Evolutionary conservation across 148 eudicot genomes (phyloP).

Genomic region (Silene conica): DNA sequence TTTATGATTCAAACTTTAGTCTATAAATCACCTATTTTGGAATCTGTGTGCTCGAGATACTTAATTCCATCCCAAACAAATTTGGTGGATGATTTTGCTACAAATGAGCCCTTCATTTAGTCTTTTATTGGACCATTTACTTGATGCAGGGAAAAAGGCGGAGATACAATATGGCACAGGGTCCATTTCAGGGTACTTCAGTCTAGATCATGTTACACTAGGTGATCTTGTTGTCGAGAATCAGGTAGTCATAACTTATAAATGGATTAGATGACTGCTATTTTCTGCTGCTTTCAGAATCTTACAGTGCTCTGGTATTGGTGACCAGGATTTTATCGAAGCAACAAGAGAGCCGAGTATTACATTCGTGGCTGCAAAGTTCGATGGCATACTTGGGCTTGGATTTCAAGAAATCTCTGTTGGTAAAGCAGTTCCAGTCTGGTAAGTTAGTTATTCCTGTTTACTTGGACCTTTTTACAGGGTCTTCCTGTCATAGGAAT

Average conservation of each 20-base stretch:
- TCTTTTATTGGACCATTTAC: not conserved
- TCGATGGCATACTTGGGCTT: slow-evolving; percentile 96
- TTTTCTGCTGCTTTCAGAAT: not conserved
- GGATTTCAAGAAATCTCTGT: slow-evolving; percentile 93
- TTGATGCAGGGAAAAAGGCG: slow-evolving; percentile 68
- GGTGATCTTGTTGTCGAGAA: slow-evolving; percentile 70
- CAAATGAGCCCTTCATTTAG: not conserved
- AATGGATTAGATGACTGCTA: not conserved
- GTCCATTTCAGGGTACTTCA: slow-evolving; percentile 84
- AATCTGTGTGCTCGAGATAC: too few relatives aligned
- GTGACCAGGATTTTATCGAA: slow-evolving; percentile 76
- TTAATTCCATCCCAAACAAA: too few relatives aligned
- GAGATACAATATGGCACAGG: slow-evolving; percentile 90
- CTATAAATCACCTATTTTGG: too few relatives aligned
- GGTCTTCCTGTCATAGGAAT: not conserved
- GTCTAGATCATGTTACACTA: slow-evolving; percentile 65
- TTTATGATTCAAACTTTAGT: too few relatives aligned
- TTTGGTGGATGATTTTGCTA: too few relatives aligned
- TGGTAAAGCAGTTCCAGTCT: slow-evolving; percentile 86
- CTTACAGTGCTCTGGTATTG: not conserved
- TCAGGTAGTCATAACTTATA: slow-evolving; percentile 45
- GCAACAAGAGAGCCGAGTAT: slow-evolving; percentile 85
- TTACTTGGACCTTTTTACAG: not conserved
- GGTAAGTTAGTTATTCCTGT: slow-evolving; percentile 40
- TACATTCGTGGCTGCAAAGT: slow-evolving; percentile 84